Evolutionary conservation across 352 stramenopile species (phyloP).

Genomic region (Pythium utonaiense): DNA sequence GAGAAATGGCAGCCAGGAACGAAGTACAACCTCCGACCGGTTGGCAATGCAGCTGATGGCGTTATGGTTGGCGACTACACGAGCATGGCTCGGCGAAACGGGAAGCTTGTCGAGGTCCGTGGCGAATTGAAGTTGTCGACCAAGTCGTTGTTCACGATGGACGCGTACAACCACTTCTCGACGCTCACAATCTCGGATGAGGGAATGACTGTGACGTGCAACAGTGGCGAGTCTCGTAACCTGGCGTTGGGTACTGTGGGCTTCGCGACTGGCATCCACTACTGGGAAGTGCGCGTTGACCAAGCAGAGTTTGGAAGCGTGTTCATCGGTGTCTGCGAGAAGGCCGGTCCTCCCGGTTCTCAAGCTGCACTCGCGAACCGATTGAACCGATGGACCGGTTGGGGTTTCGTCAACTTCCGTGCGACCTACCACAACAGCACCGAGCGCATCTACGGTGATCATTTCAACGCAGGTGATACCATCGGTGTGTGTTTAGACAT

Average conservation of each 20-base stretch:
- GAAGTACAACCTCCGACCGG: constrained; percentile 61
- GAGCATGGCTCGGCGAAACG: constrained; percentile 49
- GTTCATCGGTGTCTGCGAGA: constrained; percentile 96
- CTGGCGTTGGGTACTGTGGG: constrained; percentile 81
- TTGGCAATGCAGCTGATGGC: constrained; percentile 7
- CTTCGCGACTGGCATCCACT: constrained; percentile 93
- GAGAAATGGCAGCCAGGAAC: constrained; percentile 87
- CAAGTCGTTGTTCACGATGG: constrained; percentile 83
- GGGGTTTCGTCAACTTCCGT: constrained; percentile 98
- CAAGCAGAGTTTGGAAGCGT: constrained; percentile 97
- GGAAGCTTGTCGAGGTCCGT: constrained; percentile 59
- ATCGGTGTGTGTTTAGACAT: constrained; percentile 99
- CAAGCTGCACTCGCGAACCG: constrained; percentile 71
- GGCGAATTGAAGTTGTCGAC: constrained; percentile 65
- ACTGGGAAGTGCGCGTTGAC: constrained; percentile 97
- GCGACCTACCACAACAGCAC: constrained; percentile 92
- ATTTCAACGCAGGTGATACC: constrained; percentile 95
- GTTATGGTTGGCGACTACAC: constrained; percentile 52
- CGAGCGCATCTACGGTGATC: constrained; percentile 87
- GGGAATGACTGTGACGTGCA: constrained; percentile 73
- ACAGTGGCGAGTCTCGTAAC: constrained; percentile 84
- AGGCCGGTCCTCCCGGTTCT: constrained; percentile 71
- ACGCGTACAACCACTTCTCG: constrained; percentile 73
- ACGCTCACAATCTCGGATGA: constrained; percentile 76
- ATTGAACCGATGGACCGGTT: constrained; percentile 89